Base-by-base conservation (phyloP, 371 early-diverging fungal genomes). In the Rhizomucor pusillus region DNA sequence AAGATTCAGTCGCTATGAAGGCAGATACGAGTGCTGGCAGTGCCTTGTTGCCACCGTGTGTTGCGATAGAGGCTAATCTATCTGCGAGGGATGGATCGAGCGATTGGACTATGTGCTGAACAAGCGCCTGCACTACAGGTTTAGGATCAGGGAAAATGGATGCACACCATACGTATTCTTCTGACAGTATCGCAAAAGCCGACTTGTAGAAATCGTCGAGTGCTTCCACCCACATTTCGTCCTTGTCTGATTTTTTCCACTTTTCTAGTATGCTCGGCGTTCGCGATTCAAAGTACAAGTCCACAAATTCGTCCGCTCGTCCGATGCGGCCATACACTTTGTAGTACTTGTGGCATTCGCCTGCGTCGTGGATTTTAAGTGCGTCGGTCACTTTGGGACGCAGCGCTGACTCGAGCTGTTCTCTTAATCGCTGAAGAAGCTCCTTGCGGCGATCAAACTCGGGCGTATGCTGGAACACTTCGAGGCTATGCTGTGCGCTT, bases 401-500 rank as follows among this genome's bases (percentile, higher is more conserved):
- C 43, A 87, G 53, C 9, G 73, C 73, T 23, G 71, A 58, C 48
- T 88, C 81, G 22, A 88, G 63, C 41, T 81, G 74, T 40, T 81
- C 75, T 48, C 80, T 75, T 33, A 88, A 68, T 14, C 63, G 62
- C 11, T 52, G 55, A 41, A 89, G 70, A 23, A 89, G 49, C 0
- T 65, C 70, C 43, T 69, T 62, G 0, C 85, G 73, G 23, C 79
- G 81, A 13, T 83, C 84, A 48, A 80, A 86, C 45, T 87, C 88
- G 9, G 87, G 79, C 5, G 86, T 82, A 56, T 83, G 80, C 48
- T 81, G 75, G 50, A 89, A 82, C 0, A 88, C 77, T 10, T 69
- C 72, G 50, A 90, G 60, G 12, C 88, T 88, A 19, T 80, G 73
- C 46, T 85, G 77, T 0, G 89, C 89, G 39, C 82, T 89, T 19